Base-by-base conservation (phyloP, 768 basidiomycete genomes). In the Trametes elegans region DNA sequence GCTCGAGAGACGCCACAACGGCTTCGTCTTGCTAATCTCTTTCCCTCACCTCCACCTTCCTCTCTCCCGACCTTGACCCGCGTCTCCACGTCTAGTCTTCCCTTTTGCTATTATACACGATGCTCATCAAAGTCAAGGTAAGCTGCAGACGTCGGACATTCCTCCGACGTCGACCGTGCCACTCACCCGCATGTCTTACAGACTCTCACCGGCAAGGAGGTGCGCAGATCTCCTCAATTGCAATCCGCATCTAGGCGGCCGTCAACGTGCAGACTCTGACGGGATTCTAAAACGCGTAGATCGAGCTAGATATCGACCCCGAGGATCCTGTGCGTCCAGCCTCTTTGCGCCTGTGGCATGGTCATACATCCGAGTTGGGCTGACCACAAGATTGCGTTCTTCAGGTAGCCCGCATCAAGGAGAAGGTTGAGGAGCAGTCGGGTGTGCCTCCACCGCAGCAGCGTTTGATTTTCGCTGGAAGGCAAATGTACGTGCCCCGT, bases 161-260 rank as follows among this genome's bases (percentile, higher is more conserved):
- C 21, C 5, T 14, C 13, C 16, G 5, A 11, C 27, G 7, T 40
- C 14, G 10, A 19, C 18, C 35, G 19, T 39, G 21, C 34, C 58
- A 42, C 42, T 62, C 27, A 13, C 36, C 55, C 49, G 23, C 39
- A 36, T 40, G 42, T 29, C 23, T 38, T 27, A 13, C 35, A 98
- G 94, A 96, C 93, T 42, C 81, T 98, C 36, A 98, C 96, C 43
- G 96, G 96, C 58, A 98, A 97, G 74, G 96, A 98, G 85, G 96
- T 94, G 66, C 56, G 65, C 59, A 48, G 44, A 48, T 52, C 51
- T 27, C 16, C 53, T 41, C n/a, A 13, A 42, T 13, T 13, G 46
- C 28, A 21, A 36, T 31, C 13, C 29, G 28, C 7, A 5, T 3
- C 16, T 8, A 2, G 2, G n/a, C n/a, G n/a, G n/a, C n/a, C n/a